Base-by-base conservation (phyloP, 352 stramenopile species). In the Hyaloperonospora brassicae region DNA sequence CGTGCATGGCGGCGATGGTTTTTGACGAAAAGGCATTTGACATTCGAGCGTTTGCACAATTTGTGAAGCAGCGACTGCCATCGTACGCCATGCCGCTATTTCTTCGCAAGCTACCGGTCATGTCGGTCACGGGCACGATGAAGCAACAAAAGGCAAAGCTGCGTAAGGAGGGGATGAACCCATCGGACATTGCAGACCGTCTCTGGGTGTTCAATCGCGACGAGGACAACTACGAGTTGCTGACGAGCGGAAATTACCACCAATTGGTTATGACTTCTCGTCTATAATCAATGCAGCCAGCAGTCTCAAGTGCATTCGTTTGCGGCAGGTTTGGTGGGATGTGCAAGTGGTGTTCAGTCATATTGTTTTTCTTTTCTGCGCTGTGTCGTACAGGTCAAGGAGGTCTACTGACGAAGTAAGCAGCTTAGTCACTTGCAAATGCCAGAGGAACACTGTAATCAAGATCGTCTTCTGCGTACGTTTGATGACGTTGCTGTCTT, bases 121-220 rank as follows among this genome's bases (percentile, higher is more conserved):
- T 93, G 61, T 74, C 77, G 30, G 76, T 95, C 47, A 97, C 89
- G 0, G 82, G 83, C 1, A 97, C 89, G 27, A 92, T 97, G 74
- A 97, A 97, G 66, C 86, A 96, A 31, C 77, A 95, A 55, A 97
- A 96, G 66, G 83, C 84, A 5, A 89, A 92, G 58, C 70, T 97
- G 6, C 72, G 83, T 13, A 87, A 80, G 39, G 64, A 95, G 31
- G 86, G 84, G 30, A 82, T 89, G 30, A 79, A 93, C 34, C 70
- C 83, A n/a, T 70, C 66, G 7, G 49, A 71, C 22, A 63, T 93
- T 22, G 23, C 25, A 1, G 81, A 91, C 57, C 64, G 62, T 11
- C 59, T 89, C 30, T 91, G 76, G 72, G 73, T 70, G 27, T 84
- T 73, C 38, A 73, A 83, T 55, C 75, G 76, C 49, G 11, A 48